A percentile compares a stretch with the other conserved stretches of the same genome.
Conservation (phyloP, 441 rosid species). For the Adansonia gregorii region DNA sequence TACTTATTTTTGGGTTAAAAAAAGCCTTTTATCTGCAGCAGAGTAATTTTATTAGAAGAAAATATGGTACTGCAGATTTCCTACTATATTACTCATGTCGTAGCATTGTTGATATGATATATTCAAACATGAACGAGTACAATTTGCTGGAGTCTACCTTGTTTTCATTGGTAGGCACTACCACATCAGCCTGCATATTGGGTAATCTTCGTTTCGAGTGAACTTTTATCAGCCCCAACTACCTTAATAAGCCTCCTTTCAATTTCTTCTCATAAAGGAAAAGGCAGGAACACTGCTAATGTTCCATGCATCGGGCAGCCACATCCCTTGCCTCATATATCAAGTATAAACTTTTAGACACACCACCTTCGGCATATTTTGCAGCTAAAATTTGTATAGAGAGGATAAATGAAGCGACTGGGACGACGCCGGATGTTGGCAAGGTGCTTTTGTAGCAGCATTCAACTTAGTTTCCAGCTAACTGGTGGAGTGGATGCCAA, state of each 20-base stretch:
- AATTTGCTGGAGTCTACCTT: not conserved
- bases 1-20: too few relatives aligned
- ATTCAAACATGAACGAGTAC: not conserved
- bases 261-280: slow-evolving; percentile 60
- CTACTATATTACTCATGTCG: not conserved
- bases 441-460: slow-evolving; percentile 66
- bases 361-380: slow-evolving; percentile 56
- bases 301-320: slow-evolving; percentile 64
- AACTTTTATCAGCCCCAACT: slow-evolving; percentile 79
- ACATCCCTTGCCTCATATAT: slow-evolving; percentile 72
- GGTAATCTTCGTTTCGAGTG: slow-evolving; percentile 67
- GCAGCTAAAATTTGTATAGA: slow-evolving; percentile 63
- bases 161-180: not conserved
- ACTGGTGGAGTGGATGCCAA: slow-evolving; percentile 57
- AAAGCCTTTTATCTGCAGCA: too few relatives aligned
- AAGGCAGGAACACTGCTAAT: slow-evolving; percentile 78
- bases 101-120: slow-evolving; percentile 3
- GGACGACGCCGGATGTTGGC: slow-evolving; percentile 89
- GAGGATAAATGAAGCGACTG: slow-evolving; percentile 80
- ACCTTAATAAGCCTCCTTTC: slow-evolving; percentile 78
- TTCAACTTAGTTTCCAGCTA: slow-evolving; percentile 71
- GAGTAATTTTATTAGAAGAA: too few relatives aligned
- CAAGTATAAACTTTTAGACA: slow-evolving; percentile 75
- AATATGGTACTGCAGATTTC: too few relatives aligned
- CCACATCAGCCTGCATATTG: slow-evolving; percentile 48